These are phyloP conservation scores for Phytophthora niederhauseri DNA, from an alignment of 352 stramenopile genomes.

Conservation along the genomic window DNA sequence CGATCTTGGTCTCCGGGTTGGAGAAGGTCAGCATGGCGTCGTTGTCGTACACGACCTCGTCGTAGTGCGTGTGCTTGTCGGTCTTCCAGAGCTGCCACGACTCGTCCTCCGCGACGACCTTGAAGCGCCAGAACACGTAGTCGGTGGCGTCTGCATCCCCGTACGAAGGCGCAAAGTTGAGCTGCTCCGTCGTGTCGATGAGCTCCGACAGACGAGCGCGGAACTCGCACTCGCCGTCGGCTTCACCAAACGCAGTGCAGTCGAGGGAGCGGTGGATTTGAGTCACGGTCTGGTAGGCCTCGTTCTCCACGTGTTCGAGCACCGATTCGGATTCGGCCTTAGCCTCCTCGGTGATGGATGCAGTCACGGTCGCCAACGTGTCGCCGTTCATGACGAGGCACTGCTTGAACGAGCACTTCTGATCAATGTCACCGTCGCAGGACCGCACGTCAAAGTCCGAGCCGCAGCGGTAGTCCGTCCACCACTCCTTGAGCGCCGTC, in stretches of 20 bases:
- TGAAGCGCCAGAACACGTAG: conserved; percentile 76
- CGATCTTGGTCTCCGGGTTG: background rate
- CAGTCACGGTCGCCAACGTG: conserved; percentile 45
- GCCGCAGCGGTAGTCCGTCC: conserved; percentile 69
- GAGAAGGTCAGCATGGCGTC: background rate
- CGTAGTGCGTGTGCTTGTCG: conserved; percentile 16
- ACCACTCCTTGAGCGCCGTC: conserved; percentile 58
- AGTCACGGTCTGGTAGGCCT: conserved; percentile 54
- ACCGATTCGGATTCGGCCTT: conserved; percentile 43
- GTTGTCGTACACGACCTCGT: conserved; percentile 19
- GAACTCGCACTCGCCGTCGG: conserved; percentile 41
- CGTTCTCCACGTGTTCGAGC: conserved; percentile 37
- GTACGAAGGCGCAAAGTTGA: conserved; percentile 22
- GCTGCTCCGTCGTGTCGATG: conserved; percentile 34
- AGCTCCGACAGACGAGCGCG: conserved; percentile 42
- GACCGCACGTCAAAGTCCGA: conserved; percentile 46
- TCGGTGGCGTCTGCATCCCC: conserved; percentile 21
- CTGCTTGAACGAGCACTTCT: conserved; percentile 53
- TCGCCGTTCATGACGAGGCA: conserved; percentile 62
- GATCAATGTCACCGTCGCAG: conserved; percentile 40
- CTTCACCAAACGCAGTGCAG: conserved; percentile 48
- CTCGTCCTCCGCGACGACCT: conserved; percentile 37
- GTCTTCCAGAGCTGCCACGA: conserved; percentile 58
- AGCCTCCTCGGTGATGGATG: conserved; percentile 36
- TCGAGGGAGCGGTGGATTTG: conserved; percentile 67